phyloP scores from a whole-genome alignment of 108 stramenopile genomes.

The Nitzschia putrida region DNA sequence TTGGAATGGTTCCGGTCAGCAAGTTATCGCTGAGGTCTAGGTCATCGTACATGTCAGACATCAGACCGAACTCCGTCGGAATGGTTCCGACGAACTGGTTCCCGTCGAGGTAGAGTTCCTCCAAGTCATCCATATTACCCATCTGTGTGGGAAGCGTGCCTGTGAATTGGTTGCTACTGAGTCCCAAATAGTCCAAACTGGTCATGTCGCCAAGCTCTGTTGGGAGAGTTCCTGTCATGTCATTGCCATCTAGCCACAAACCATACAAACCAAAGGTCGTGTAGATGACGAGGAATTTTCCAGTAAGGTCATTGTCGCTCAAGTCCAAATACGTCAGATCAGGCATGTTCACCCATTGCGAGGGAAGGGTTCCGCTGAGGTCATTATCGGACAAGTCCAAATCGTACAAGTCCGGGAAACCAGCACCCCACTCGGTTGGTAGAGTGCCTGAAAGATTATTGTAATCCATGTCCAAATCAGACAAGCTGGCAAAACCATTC shows the following conservation, averaged over 20 bases:
- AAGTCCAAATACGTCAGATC: slow-evolving; percentile 33
- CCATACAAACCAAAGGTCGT: slow-evolving; percentile 41
- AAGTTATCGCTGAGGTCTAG: no score
- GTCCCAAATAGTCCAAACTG: slow-evolving; percentile 37
- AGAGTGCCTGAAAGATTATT: slow-evolving; percentile 37
- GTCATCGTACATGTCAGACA: slow-evolving; percentile 22
- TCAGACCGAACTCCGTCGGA: slow-evolving; percentile 35
- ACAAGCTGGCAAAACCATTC: no score
- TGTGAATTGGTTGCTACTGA: slow-evolving; percentile 54
- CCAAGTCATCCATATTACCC: no score
- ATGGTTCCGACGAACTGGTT: slow-evolving; percentile 37
- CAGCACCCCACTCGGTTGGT: slow-evolving; percentile 34
- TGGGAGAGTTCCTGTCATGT: slow-evolving; percentile 52
- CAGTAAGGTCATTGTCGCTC: slow-evolving; percentile 38
- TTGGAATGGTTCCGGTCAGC: slow-evolving; percentile 34
- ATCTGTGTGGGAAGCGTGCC: no score
- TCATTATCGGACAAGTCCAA: slow-evolving; percentile 41
- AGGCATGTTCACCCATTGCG: slow-evolving; percentile 39
- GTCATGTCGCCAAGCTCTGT: slow-evolving; percentile 46
- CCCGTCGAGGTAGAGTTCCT: no score
- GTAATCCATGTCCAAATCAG: slow-evolving; percentile 40
- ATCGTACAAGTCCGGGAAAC: slow-evolving; percentile 27
- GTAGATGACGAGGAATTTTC: slow-evolving; percentile 53
- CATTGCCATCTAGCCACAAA: slow-evolving; percentile 54
- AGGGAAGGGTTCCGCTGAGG: slow-evolving; percentile 53